phyloP scores from a whole-genome alignment of 1,284 basidiomycete species.

The Puccinia brachypodii region DNA sequence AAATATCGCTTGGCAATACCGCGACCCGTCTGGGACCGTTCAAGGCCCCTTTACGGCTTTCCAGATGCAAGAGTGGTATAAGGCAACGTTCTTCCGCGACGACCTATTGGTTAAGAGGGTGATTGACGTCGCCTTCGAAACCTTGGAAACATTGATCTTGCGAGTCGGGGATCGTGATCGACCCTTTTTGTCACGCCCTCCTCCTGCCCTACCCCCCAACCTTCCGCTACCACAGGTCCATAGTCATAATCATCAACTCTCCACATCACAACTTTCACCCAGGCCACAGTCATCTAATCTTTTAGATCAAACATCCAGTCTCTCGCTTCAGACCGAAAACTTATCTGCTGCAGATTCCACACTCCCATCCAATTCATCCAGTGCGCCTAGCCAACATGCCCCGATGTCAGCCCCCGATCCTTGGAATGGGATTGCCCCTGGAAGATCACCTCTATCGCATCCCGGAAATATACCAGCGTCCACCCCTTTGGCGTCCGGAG shows the following conservation, averaged over 20 bases:
- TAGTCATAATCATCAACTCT: constrained; percentile 3
- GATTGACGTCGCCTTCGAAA: constrained; percentile 57
- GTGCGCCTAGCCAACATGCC: constrained; percentile 12
- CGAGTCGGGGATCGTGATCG: constrained; percentile 55
- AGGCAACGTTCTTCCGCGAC: constrained; percentile 37
- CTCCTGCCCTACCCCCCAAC: constrained; percentile 43
- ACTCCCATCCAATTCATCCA: neutral
- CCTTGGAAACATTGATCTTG: constrained; percentile 57
- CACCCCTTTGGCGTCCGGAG: constrained; percentile 18
- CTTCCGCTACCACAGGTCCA: constrained; percentile 30
- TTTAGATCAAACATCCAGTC: constrained; percentile 18
- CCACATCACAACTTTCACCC: constrained; percentile 10
- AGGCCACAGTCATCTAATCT: neutral
- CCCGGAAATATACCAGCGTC: constrained; percentile 12
- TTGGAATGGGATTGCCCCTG: constrained; percentile 21
- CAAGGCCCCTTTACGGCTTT: constrained; percentile 46
- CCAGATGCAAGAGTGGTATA: constrained; percentile 48
- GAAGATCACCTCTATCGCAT: constrained; percentile 9
- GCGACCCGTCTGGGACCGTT: constrained; percentile 37
- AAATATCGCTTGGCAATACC: constrained; percentile 46
- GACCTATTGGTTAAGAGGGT: constrained; percentile 52
- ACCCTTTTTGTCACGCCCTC: constrained; percentile 56
- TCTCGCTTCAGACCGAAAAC: neutral
- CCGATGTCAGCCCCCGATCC: constrained; percentile 18
- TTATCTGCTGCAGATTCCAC: constrained; percentile 24